Evolutionary conservation across 2,329 filamentous ascomycete genomes (phyloP).

Genomic region (Xylaria sp.): DNA sequence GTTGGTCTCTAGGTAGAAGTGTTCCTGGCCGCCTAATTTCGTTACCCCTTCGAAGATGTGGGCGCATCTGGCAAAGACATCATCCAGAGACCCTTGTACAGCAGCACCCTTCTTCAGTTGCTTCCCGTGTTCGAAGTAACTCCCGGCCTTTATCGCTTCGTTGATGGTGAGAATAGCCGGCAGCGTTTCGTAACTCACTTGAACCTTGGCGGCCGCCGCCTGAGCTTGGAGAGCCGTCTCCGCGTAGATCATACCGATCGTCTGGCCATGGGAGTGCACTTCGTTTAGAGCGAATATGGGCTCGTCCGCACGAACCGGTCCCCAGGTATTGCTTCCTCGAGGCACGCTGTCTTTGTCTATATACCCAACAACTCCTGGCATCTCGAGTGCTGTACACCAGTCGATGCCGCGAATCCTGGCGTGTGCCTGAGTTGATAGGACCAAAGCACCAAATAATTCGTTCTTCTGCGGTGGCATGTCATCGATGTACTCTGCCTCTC

Average conservation of each 20-base stretch:
- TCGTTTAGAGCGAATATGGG: slow-evolving; percentile 89
- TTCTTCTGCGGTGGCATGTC: slow-evolving; percentile 84
- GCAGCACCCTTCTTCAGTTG: slow-evolving; percentile 77
- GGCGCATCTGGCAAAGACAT: slow-evolving; percentile 73
- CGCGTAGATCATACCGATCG: slow-evolving; percentile 87
- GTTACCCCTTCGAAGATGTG: slow-evolving; percentile 79
- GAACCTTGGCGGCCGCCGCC: slow-evolving; percentile 78
- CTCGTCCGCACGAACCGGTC: slow-evolving; percentile 78
- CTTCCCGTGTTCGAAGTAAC: slow-evolving; percentile 78
- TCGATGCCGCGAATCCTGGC: slow-evolving; percentile 83
- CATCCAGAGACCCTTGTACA: slow-evolving; percentile 46
- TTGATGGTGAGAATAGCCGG: slow-evolving; percentile 89
- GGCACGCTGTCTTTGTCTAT: slow-evolving; percentile 81
- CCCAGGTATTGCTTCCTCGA: slow-evolving; percentile 82
- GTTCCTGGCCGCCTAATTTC: slow-evolving; percentile 91
- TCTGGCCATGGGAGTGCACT: slow-evolving; percentile 83
- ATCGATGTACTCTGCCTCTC: slow-evolving; percentile 91
- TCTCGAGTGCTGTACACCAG: slow-evolving; percentile 70
- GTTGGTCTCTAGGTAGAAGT: slow-evolving; percentile 93
- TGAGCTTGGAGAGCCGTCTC: slow-evolving; percentile 75
- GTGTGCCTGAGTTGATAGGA: slow-evolving; percentile 83
- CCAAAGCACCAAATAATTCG: slow-evolving; percentile 82
- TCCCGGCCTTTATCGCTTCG: slow-evolving; percentile 84
- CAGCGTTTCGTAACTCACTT: slow-evolving; percentile 85
- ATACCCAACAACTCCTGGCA: slow-evolving; percentile 81